These are phyloP conservation scores for Martensiomyces pterosporus DNA, from an alignment of 192 early-diverging fungal genomes.

Conservation along the genomic window DNA sequence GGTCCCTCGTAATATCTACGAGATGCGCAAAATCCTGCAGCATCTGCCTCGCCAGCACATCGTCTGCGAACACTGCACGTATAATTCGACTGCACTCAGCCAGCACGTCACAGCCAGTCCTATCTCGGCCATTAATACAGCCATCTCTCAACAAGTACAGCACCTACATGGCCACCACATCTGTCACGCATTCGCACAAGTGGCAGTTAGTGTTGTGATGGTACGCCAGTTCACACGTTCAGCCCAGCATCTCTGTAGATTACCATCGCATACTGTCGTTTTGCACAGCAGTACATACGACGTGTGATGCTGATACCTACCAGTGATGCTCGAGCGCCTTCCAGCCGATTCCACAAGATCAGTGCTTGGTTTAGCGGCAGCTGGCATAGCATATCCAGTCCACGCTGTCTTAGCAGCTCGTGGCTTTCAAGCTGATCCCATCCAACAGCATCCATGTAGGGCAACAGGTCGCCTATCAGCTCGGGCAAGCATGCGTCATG, in stretches of 20 bases:
- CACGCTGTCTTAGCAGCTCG: constrained; percentile 7
- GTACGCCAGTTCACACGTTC: too few species aligned
- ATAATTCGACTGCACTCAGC: constrained; percentile 8
- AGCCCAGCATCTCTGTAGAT: too few species aligned
- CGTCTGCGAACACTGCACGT: constrained; percentile 9
- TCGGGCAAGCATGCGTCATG: constrained; percentile 4
- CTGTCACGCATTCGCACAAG: too few species aligned
- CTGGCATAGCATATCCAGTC: constrained; percentile 6
- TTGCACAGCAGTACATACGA: too few species aligned
- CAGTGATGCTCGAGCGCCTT: constrained; percentile 23
- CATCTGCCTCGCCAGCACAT: constrained; percentile 12
- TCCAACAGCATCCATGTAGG: constrained; percentile 22
- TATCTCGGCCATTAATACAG: neutral
- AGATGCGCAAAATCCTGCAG: constrained; percentile 22
- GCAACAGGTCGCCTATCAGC: constrained; percentile 9
- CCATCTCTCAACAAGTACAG: constrained; percentile 24
- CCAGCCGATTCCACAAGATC: constrained; percentile 24
- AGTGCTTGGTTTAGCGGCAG: neutral
- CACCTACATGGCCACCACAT: too few species aligned
- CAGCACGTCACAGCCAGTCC: neutral
- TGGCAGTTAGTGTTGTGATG: too few species aligned
- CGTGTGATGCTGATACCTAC: constrained; percentile 32
- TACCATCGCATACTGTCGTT: too few species aligned
- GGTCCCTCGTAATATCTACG: constrained; percentile 17
- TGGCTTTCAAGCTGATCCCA: constrained; percentile 29